Conservation (phyloP, 139 green algal species). For the Pleodorina starrii region DNA sequence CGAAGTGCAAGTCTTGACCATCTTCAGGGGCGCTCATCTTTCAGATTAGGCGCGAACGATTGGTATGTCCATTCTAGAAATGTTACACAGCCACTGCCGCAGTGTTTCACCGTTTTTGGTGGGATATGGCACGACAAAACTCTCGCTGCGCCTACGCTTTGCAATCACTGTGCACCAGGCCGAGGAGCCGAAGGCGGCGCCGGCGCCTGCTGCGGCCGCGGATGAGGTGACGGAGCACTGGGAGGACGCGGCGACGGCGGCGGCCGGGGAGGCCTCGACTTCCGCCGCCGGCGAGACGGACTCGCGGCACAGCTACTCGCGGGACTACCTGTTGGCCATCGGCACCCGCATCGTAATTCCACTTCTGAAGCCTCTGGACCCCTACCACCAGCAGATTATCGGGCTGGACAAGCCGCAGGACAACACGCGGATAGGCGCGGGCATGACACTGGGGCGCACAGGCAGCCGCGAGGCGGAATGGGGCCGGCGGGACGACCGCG, state of each 20-base stretch:
- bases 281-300: neutral
- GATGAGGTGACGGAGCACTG: slow-evolving; percentile 49
- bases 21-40: no score
- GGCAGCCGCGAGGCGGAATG: slow-evolving; percentile 26
- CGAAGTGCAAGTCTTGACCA: no score
- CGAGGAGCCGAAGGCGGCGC: neutral
- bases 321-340: slow-evolving; percentile 31
- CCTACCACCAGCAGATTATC: slow-evolving; percentile 32
- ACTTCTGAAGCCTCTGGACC: slow-evolving; percentile 1
- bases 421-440: slow-evolving; percentile 17
- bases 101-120: no score
- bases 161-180: no score
- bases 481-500: slow-evolving; percentile 7
- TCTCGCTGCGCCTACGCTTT: no score
- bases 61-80: no score
- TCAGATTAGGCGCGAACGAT: no score
- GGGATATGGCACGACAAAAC: no score
- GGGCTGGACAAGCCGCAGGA: slow-evolving; percentile 32
- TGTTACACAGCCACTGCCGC: no score
- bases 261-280: neutral
- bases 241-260: slow-evolving; percentile 39
- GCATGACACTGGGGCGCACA: neutral
- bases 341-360: neutral
- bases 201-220: neutral
- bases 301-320: neutral